Evolutionary conservation across 2,329 filamentous ascomycete genomes (phyloP).

Genomic region (Fusarium pseudograminearum): DNA sequence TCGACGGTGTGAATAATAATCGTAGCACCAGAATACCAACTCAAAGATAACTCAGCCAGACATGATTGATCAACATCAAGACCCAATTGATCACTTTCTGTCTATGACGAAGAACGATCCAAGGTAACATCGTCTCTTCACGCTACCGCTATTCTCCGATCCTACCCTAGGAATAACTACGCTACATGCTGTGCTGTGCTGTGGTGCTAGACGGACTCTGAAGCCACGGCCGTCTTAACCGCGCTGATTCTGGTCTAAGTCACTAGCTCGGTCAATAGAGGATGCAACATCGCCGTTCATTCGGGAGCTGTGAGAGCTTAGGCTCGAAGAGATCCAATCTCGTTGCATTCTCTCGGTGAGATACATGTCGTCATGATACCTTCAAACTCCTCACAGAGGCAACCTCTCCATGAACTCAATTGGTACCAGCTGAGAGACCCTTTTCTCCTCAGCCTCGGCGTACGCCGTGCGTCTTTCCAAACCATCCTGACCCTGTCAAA

Average conservation of each 20-base stretch:
- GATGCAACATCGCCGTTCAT: constrained; percentile 7
- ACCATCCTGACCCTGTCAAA: neutral
- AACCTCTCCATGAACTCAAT: constrained; percentile 30
- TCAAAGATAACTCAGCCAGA: neutral
- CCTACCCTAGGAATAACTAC: constrained; percentile 7
- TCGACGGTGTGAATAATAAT: too few relatives aligned
- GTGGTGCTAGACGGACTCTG: neutral
- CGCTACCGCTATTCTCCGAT: constrained; percentile 19
- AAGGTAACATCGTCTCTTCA: constrained; percentile 12
- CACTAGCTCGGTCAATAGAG: neutral
- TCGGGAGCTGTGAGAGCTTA: constrained; percentile 15
- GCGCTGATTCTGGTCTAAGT: constrained; percentile 14
- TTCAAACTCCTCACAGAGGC: constrained; percentile 1
- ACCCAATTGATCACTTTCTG: neutral
- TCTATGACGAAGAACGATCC: constrained; percentile 14
- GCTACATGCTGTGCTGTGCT: neutral
- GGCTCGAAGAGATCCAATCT: constrained; percentile 5
- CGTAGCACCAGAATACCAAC: neutral
- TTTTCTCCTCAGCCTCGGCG: constrained; percentile 6
- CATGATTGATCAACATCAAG: neutral
- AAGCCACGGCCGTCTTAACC: constrained; percentile 31
- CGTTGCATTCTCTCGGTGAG: constrained; percentile 9
- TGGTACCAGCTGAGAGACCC: neutral
- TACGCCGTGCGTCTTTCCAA: neutral
- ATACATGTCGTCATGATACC: constrained; percentile 31